Percentiles rank a stretch among this genome's conserved stretches.
These are phyloP conservation scores for Hyphopichia wangnamkhiaoensis DNA, from an alignment of 1,139 yeast genomes.

Conservation along the genomic window DNA sequence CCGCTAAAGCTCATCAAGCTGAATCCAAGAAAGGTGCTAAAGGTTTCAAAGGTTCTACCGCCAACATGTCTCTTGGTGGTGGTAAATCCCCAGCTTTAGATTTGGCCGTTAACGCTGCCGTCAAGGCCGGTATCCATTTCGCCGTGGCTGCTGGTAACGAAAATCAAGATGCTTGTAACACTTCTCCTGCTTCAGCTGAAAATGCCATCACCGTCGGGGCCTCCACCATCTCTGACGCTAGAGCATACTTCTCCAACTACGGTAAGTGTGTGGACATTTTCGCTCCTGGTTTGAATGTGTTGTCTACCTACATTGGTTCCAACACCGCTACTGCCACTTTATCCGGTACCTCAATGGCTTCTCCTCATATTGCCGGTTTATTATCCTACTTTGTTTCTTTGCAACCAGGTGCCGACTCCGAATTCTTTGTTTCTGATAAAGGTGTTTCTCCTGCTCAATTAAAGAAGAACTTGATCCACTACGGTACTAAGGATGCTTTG, in stretches of 20 bases:
- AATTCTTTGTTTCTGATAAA: slow-evolving; percentile 53
- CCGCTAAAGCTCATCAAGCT: slow-evolving; percentile 37
- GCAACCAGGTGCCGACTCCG: slow-evolving; percentile 40
- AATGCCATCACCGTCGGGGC: slow-evolving; percentile 50
- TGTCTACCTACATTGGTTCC: slow-evolving; percentile 41
- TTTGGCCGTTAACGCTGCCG: slow-evolving; percentile 44
- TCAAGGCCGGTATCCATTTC: slow-evolving; percentile 42
- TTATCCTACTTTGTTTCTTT: slow-evolving; percentile 43
- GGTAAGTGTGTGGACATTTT: slow-evolving; percentile 48
- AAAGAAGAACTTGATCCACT: slow-evolving; percentile 83
- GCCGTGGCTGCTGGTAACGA: slow-evolving; percentile 52
- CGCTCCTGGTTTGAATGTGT: slow-evolving; percentile 47
- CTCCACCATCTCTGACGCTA: slow-evolving; percentile 34
- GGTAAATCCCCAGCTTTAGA: slow-evolving; percentile 44
- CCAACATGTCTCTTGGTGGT: slow-evolving; percentile 48
- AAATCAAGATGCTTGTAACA: slow-evolving; percentile 42
- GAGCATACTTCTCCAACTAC: slow-evolving; percentile 45
- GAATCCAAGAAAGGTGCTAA: slow-evolving; percentile 28
- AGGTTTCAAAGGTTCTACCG: slow-evolving; percentile 47
- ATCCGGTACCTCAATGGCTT: slow-evolving; percentile 50
- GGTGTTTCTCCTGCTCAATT: slow-evolving; percentile 81
- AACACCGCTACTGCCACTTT: slow-evolving; percentile 35
- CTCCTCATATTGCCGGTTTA: slow-evolving; percentile 46
- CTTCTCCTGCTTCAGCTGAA: slow-evolving; percentile 45
- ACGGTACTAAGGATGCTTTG: slow-evolving; percentile 70